Conservation (phyloP, 176 grass and related monocot species). For the Secale cereale region DNA sequence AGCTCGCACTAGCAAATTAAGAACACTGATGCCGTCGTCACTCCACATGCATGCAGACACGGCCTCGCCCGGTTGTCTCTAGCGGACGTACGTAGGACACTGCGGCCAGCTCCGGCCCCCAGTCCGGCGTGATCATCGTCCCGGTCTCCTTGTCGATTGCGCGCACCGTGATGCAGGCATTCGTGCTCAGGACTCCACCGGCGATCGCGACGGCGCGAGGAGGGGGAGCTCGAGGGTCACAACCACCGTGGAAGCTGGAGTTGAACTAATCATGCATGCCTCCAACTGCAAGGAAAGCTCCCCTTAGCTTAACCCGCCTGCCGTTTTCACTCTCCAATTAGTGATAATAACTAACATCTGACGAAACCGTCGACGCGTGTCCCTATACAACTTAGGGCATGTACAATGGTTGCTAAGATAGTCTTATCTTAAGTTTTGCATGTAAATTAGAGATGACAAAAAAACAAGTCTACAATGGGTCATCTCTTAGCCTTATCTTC, state of each 20-base stretch:
- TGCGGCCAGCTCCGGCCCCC: background rate
- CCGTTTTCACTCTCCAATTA: background rate
- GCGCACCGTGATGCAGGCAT: conserved; percentile 13
- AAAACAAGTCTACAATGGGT: no score
- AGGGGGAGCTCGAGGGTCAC: conserved; percentile 38
- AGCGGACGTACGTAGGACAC: background rate
- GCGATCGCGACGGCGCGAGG: conserved; percentile 43
- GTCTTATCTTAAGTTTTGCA: no score
- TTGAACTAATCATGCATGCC: conserved; percentile 40
- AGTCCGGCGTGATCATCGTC: background rate
- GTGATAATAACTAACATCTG: background rate
- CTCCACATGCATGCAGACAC: background rate
- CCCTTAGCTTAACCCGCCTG: conserved; percentile 5
- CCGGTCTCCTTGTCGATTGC: conserved; percentile 14
- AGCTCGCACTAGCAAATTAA: background rate
- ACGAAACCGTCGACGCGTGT: conserved; percentile 44
- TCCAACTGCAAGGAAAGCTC: conserved; percentile 15
- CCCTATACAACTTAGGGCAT: conserved; percentile 24
- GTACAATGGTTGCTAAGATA: no score
- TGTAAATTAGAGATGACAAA: no score
- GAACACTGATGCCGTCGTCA: background rate
- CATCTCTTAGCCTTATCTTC: no score
- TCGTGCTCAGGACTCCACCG: conserved; percentile 43
- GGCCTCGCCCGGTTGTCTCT: background rate
- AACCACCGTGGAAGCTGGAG: conserved; percentile 55